These are phyloP conservation scores for Populus hybrid DNA, from an alignment of 441 rosid genomes.

Conservation along the genomic window DNA sequence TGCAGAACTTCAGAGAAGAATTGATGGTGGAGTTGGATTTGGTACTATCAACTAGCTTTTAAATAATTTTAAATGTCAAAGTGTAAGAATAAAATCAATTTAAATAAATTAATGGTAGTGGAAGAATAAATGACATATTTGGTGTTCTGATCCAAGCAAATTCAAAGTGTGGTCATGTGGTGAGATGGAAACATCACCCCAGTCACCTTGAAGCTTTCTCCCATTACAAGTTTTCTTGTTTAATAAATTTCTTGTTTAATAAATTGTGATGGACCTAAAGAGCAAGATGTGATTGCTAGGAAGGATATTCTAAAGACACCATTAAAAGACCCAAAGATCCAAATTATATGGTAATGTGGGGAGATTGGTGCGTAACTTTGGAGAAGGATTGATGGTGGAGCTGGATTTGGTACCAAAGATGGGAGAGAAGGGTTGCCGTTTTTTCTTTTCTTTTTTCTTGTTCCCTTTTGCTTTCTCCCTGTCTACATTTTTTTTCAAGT, in stretches of 20 bases:
- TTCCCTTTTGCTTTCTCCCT: no score
- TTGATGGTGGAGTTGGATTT: not conserved
- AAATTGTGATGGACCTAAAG: no score
- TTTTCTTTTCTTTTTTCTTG: no score
- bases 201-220: not conserved
- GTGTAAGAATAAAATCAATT: not conserved
- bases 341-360: no score
- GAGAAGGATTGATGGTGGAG: not conserved
- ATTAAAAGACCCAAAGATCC: not conserved
- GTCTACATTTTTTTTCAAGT: not conserved
- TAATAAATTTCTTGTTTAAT: no score
- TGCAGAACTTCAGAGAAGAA: no score
- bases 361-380: no score
- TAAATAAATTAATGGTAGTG: not conserved
- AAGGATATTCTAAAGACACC: not conserved
- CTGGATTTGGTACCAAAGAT: not conserved
- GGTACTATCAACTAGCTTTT: not conserved
- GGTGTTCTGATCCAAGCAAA: no score
- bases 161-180: not conserved
- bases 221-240: not conserved
- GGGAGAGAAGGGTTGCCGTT: not conserved
- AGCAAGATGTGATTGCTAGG: not conserved
- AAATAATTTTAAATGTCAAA: no score
- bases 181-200: not conserved
- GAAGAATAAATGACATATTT: no score